Base-by-base conservation (phyloP, 2,329 filamentous ascomycete genomes). In the Xylaria sp. region DNA sequence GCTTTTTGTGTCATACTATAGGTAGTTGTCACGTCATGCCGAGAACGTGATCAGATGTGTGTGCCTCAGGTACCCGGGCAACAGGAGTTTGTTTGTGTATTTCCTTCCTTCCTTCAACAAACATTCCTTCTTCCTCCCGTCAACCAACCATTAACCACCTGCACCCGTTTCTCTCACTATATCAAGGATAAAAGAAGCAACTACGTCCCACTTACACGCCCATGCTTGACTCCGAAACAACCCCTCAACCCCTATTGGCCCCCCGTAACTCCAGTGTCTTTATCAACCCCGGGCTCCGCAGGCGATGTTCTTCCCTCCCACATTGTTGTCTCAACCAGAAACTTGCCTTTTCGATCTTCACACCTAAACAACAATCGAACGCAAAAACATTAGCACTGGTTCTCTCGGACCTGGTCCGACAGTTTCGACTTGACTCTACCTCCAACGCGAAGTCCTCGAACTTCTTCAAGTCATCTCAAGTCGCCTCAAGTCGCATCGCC, bases 291-390 rank as follows among this genome's bases (percentile, higher is more conserved):
- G 16, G 37, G 18, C 11, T 54, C 44, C 30, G 51, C 18, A 13
- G 47, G 18, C 34, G 51, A 34, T 42, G 42, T 11, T 65, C 60
- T 69, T 61, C 72, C 77, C 73, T 87, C 84, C 84, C 84, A 87
- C 49, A 79, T 77, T 10, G 85, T 87, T 23, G 85, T 88, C 74
- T 88, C 85, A 49, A 86, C 81, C 70, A 76, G 80, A 66, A 87
- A 88, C 6, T 60, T 74, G 3, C 81, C 82, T 11, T 82, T 81
- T 66, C 74, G 79, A 71, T 86, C 83, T 60, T 76, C 75, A 71
- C 85, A 87, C 66, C 85, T 87, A 61, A 63, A 54, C 37, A 19
- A 8, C 18, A 6, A 10, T 18, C 11, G 2, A 35, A 34, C 23
- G 37, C 37, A 6, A 18, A 16, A 51, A 51, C 8, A 58, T 55